These are phyloP conservation scores for Alloteropsis semialata DNA, from an alignment of 176 grass and related monocot genomes.

Conservation along the genomic window DNA sequence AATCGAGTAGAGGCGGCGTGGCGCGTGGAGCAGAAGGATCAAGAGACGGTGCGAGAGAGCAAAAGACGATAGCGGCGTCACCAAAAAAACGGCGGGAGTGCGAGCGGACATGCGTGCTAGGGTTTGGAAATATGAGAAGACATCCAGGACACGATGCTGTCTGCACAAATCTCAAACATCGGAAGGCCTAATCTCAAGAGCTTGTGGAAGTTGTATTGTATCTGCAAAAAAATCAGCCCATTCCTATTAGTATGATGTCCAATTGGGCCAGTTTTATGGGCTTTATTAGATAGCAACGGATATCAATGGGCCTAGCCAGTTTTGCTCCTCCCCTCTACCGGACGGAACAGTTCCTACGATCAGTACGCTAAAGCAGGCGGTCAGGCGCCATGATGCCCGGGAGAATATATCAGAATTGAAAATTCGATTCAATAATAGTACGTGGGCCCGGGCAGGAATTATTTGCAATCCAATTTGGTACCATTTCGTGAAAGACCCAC, in stretches of 20 bases:
- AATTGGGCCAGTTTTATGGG: neutral
- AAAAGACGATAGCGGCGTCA: too few species aligned
- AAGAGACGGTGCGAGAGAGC: too few species aligned
- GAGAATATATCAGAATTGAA: neutral
- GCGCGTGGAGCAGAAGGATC: too few species aligned
- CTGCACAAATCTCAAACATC: too few species aligned
- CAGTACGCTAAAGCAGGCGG: neutral
- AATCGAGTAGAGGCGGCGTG: too few species aligned
- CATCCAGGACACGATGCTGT: too few species aligned
- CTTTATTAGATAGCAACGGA: neutral
- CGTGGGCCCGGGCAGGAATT: neutral
- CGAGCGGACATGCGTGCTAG: too few species aligned
- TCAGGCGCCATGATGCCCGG: neutral
- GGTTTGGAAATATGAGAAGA: too few species aligned
- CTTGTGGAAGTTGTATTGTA: too few species aligned
- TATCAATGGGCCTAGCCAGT: neutral
- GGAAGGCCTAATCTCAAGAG: too few species aligned
- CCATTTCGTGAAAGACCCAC: neutral
- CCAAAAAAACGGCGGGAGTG: too few species aligned
- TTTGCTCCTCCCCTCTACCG: neutral
- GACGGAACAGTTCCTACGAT: neutral
- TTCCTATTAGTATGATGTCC: neutral
- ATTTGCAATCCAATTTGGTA: slow-evolving; percentile 1
- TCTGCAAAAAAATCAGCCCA: too few species aligned
- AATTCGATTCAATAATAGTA: neutral